Conservation (phyloP, 2,329 filamentous ascomycete species). For the Penicillium sp. region DNA sequence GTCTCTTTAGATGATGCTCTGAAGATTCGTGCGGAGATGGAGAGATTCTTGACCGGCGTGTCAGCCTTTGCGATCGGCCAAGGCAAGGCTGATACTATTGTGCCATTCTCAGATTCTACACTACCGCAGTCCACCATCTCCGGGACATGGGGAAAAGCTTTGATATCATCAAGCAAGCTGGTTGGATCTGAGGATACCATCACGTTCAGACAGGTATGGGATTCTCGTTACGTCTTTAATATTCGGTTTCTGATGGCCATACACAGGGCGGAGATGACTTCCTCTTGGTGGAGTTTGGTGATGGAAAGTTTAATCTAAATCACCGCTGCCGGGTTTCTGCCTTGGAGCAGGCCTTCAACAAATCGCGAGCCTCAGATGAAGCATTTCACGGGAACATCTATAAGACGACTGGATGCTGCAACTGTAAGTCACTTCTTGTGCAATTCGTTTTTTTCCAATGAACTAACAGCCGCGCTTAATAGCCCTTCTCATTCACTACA, state of each 20-base stretch:
- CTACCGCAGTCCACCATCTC: slow-evolving; percentile 13
- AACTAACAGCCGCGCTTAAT: neutral
- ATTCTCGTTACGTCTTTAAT: neutral
- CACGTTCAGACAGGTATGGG: slow-evolving; percentile 42
- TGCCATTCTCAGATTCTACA: neutral
- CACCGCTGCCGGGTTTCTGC: slow-evolving; percentile 58
- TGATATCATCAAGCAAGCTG: neutral
- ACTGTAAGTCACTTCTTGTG: slow-evolving; percentile 26
- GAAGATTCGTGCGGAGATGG: slow-evolving; percentile 43
- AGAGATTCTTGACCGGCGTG: slow-evolving; percentile 49
- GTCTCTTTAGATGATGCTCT: slow-evolving; percentile 57
- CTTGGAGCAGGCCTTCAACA: slow-evolving; percentile 49
- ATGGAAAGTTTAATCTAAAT: slow-evolving; percentile 59
- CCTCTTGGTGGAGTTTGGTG: slow-evolving; percentile 60
- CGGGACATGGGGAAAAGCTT: slow-evolving; percentile 28
- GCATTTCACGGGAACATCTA: neutral
- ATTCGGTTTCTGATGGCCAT: slow-evolving; percentile 18
- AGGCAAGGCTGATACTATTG: slow-evolving; percentile 31
- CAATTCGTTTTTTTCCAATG: neutral
- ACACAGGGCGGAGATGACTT: slow-evolving; percentile 52
- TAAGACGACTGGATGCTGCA: slow-evolving; percentile 49
- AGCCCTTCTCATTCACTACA: slow-evolving; percentile 50
- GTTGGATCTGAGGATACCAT: slow-evolving; percentile 35
- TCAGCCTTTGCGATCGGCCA: slow-evolving; percentile 29
- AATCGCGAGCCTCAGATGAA: neutral